Percentiles rank a stretch among this genome's conserved stretches.
Conservation (phyloP, 768 basidiomycete species). For the Russula earlei region DNA sequence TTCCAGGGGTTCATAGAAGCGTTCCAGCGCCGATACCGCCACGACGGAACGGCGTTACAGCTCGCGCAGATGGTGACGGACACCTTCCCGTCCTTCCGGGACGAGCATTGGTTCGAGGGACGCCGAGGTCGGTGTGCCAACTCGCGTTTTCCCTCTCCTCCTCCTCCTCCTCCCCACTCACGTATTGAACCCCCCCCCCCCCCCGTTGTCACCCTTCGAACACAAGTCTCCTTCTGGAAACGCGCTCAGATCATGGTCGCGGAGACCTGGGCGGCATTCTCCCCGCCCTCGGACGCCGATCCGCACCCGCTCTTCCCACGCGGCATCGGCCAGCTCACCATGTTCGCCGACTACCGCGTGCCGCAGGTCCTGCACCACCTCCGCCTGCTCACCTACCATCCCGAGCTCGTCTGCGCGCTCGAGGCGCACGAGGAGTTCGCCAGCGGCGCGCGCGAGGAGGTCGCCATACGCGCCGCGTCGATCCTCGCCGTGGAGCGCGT, state of each 20-base stretch:
- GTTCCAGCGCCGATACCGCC: slow-evolving; percentile 12
- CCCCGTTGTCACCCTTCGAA: not conserved
- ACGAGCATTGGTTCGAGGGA: slow-evolving; percentile 20
- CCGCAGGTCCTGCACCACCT: slow-evolving; percentile 87
- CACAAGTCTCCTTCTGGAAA: slow-evolving; percentile 75
- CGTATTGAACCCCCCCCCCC: not conserved
- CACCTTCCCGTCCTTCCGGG: slow-evolving; percentile 21
- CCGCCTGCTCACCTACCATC: slow-evolving; percentile 62
- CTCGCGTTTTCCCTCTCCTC: not conserved
- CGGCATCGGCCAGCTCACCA: slow-evolving; percentile 62
- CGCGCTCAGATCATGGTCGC: slow-evolving; percentile 87
- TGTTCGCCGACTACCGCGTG: slow-evolving; percentile 92
- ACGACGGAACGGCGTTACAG: slow-evolving; percentile 16
- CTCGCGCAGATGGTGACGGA: slow-evolving; percentile 20
- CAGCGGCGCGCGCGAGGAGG: slow-evolving; percentile 57
- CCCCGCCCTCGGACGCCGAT: slow-evolving; percentile 30
- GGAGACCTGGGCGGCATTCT: slow-evolving; percentile 89
- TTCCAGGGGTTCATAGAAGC: slow-evolving; percentile 18
- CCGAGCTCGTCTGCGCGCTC: slow-evolving; percentile 45
- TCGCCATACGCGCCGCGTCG: slow-evolving; percentile 73
- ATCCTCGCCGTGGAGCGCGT: slow-evolving; percentile 72
- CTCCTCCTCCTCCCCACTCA: not conserved
- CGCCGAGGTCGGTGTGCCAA: slow-evolving; percentile 40
- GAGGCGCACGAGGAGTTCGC: slow-evolving; percentile 34
- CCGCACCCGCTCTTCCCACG: slow-evolving; percentile 69